Base-by-base conservation (phyloP, 371 early-diverging fungal species). In the Mucor circinelloides region DNA sequence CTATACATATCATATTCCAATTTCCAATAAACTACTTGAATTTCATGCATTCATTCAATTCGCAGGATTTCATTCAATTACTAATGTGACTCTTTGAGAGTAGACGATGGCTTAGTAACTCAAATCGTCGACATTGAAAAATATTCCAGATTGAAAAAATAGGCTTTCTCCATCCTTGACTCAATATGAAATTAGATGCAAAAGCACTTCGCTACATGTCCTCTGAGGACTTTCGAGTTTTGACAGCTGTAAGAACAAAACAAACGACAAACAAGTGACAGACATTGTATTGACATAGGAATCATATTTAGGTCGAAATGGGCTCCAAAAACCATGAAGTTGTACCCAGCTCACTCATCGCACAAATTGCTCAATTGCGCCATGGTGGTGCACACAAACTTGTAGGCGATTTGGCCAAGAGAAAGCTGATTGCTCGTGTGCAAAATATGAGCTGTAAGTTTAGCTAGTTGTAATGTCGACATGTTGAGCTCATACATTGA, bases 281-380 rank as follows among this genome's bases (percentile, higher is more conserved):
- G 23, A 25, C 50, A 56, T 32, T 54, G 7, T 28, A 13, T 28
- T 28, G 15, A 12, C 54, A 28, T 27, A 28, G 25, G 6, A 1
- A n/a, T n/a, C 28, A 21, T 13, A 9, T 54, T 17, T 79, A 95
- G 89, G 87, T 93, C 8, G 99, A 99, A 82, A 96, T 97, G 91
- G 99, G 97, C 10, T 92, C 94, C 25, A 93, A 95, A 73, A 99
- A 99, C 84, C 99, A 99, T 81, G 97, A 97, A 80, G 90, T 98
- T 10, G 99, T 99, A 0, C 98, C 99, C 1, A 92, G 92, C 3
- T 30, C 87, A 10, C 83, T 99, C 36, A 95, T 99, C 77, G 87
- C 90, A 19, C 89, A 93, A 74, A 95, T 98, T 71, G 94, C 98
- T 19, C 89, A 91, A 60, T 81, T 97, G 54, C 89, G 93, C 63